Percentiles rank a stretch among this genome's conserved stretches.
Evolutionary conservation across 2,329 filamentous ascomycete species (phyloP).

Genomic region (Endothia cerciana): DNA sequence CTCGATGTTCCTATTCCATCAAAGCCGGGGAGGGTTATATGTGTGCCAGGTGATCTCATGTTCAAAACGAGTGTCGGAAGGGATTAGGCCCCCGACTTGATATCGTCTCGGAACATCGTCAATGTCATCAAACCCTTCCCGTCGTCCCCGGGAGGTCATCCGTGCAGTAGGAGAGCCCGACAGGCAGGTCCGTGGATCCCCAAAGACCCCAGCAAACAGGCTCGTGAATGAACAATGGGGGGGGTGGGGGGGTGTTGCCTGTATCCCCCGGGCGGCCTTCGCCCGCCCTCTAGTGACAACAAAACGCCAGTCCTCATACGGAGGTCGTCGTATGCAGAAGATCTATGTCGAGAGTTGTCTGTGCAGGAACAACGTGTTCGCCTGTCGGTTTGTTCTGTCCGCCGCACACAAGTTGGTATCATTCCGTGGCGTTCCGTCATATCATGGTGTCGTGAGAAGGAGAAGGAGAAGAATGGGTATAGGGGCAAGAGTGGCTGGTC

Average conservation of each 20-base stretch:
- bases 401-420: slow-evolving; percentile 14
- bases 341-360: neutral
- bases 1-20: neutral
- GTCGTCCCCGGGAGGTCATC: neutral
- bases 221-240: neutral
- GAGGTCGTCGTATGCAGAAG: neutral
- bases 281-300: neutral
- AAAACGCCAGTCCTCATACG: neutral
- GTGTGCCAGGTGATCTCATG: neutral
- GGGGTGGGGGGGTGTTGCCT: neutral
- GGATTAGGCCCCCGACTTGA: neutral
- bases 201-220: slow-evolving; percentile 7
- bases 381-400: slow-evolving; percentile 17
- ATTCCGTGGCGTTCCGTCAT: slow-evolving; percentile 7
- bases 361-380: slow-evolving; percentile 8
- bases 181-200: neutral
- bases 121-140: neutral
- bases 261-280: neutral
- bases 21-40: neutral
- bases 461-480: slow-evolving; percentile 30
- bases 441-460: slow-evolving; percentile 23
- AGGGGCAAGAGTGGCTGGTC: slow-evolving; percentile 32
- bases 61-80: neutral
- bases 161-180: slow-evolving; percentile 10
- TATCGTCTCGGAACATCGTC: slow-evolving; percentile 17